Evolutionary conservation across 148 eudicot species (phyloP).

Genomic region (Vaccinium corymbosum): DNA sequence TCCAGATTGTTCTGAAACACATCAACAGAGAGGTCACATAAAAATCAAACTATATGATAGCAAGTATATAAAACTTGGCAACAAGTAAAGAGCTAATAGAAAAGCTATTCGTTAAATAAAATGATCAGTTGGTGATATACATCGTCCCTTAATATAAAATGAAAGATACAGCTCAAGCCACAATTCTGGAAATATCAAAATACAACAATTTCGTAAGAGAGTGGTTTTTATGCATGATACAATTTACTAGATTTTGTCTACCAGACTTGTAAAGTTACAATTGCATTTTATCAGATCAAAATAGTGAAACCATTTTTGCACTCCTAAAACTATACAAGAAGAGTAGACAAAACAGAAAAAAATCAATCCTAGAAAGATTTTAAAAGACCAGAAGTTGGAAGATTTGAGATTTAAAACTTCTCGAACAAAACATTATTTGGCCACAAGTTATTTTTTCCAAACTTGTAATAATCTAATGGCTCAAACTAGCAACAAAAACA

Average conservation of each 20-base stretch:
- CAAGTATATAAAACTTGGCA: not conserved
- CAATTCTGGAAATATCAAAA: not conserved
- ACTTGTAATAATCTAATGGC: too few relatives aligned
- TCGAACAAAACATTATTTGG: too few relatives aligned
- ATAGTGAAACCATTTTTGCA: not conserved
- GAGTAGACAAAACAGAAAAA: not conserved
- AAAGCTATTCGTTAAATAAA: constrained; percentile 5
- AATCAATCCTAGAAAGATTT: too few relatives aligned
- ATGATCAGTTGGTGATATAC: not conserved
- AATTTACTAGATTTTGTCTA: not conserved
- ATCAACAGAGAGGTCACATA: not conserved
- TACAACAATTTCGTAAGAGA: not conserved
- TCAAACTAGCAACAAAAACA: too few relatives aligned
- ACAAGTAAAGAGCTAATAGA: not conserved
- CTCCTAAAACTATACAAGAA: not conserved
- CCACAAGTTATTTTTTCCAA: not conserved
- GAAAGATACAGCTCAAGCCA: not conserved
- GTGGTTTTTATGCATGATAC: not conserved
- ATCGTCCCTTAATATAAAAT: not conserved
- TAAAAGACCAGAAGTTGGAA: too few relatives aligned
- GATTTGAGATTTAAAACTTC: too few relatives aligned
- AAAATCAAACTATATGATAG: not conserved
- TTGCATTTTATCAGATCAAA: not conserved
- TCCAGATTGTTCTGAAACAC: constrained; percentile 90
- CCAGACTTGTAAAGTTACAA: not conserved